Evolutionary conservation across 305 asterid species (phyloP).

Genomic region (Ilex paraguariensis): DNA sequence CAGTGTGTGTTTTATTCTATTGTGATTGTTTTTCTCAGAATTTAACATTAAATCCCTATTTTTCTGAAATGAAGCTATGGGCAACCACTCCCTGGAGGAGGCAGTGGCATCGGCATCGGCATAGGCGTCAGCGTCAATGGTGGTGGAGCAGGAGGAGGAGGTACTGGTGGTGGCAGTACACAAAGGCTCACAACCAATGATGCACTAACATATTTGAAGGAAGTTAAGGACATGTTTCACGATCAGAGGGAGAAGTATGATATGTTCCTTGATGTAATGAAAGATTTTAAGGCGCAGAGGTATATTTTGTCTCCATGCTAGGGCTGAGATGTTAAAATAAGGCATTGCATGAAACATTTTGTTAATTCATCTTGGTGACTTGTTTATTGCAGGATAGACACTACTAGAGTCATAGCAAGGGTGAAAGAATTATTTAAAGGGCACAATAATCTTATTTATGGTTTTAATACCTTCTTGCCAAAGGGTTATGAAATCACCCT

Average conservation of each 20-base stretch:
- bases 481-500: conserved; percentile 7
- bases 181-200: conserved; percentile 8
- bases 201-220: conserved; percentile 4
- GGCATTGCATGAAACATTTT: background rate
- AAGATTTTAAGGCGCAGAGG: conserved; percentile 7
- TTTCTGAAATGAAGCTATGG: background rate
- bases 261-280: conserved; percentile 7
- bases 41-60: too few species aligned
- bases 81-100: background rate
- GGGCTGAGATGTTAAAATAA: background rate
- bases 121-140: background rate
- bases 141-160: background rate
- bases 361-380: background rate
- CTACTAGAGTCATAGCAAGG: conserved; percentile 8
- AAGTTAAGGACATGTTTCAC: conserved; percentile 6
- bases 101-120: background rate
- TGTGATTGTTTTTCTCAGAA: background rate
- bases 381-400: conserved; percentile 5
- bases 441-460: conserved; percentile 4
- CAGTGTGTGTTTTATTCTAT: background rate
- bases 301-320: background rate
- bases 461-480: conserved; percentile 5
- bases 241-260: conserved; percentile 6
- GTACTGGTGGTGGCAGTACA: background rate
- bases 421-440: conserved; percentile 8